Conservation (phyloP, 768 basidiomycete genomes). For the Gymnopilus junonius region DNA sequence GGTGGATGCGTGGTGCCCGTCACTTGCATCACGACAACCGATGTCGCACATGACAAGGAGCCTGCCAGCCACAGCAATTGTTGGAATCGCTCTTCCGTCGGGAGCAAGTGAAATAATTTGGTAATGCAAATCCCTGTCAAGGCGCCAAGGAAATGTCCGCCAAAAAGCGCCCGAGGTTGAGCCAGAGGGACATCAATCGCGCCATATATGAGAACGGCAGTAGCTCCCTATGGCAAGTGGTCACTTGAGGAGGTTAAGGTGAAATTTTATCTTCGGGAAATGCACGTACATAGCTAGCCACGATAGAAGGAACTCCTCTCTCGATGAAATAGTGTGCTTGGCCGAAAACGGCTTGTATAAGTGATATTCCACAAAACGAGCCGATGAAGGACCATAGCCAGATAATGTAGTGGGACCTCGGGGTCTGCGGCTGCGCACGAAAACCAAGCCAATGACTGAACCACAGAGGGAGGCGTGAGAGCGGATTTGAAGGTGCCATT, state of each 20-base stretch:
- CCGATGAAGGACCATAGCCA: conserved; percentile 60
- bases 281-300: conserved; percentile 50
- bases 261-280: neutral
- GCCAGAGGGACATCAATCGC: conserved; percentile 55
- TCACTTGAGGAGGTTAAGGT: neutral
- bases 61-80: conserved; percentile 55
- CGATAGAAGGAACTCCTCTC: conserved; percentile 48
- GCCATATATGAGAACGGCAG: conserved; percentile 59
- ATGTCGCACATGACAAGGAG: conserved; percentile 45
- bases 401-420: conserved; percentile 37
- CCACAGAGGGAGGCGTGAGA: conserved; percentile 40
- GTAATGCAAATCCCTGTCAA: conserved; percentile 53
- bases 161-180: conserved; percentile 54
- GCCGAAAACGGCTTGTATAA: conserved; percentile 54
- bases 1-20: conserved; percentile 58
- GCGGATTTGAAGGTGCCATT: conserved; percentile 20
- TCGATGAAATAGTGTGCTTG: conserved; percentile 51
- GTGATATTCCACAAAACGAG: conserved; percentile 51
- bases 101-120: conserved; percentile 52
- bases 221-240: conserved; percentile 47
- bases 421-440: conserved; percentile 36
- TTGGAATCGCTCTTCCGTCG: conserved; percentile 43
- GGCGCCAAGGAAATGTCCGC: conserved; percentile 56
- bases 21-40: conserved; percentile 55
- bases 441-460: conserved; percentile 50